Evolutionary conservation across 2,329 filamentous ascomycete genomes (phyloP).

Genomic region (Thelonectria blattea): DNA sequence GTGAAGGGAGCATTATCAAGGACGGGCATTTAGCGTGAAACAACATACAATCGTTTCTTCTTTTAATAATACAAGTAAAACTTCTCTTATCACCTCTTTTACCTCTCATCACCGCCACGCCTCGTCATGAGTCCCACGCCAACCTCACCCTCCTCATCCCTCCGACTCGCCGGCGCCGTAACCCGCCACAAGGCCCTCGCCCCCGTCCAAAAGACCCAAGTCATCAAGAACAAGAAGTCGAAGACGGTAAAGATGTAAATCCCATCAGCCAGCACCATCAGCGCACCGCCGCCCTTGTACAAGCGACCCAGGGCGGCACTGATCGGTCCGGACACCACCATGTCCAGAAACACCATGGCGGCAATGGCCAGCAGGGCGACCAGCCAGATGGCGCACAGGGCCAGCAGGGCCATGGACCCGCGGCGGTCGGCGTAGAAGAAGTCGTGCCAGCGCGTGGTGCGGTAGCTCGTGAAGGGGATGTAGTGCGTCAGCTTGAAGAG

Average conservation of each 20-base stretch:
- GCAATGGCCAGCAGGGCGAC: slow-evolving; percentile 13
- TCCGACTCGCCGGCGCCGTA: slow-evolving; percentile 7
- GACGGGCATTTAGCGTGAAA: background rate
- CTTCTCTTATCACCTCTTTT: background rate
- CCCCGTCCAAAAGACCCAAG: slow-evolving; percentile 27
- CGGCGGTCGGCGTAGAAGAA: slow-evolving; percentile 30
- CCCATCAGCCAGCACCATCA: slow-evolving; percentile 2
- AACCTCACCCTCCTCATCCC: slow-evolving; percentile 21
- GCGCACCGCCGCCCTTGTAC: background rate
- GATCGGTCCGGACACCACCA: slow-evolving; percentile 12
- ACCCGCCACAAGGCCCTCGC: slow-evolving; percentile 24
- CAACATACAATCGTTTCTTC: background rate
- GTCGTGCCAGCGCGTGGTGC: slow-evolving; percentile 3
- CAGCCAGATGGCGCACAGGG: slow-evolving; percentile 26
- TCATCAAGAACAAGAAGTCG: slow-evolving; percentile 12
- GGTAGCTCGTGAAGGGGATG: slow-evolving; percentile 5
- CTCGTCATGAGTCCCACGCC: slow-evolving; percentile 16
- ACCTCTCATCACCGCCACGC: slow-evolving; percentile 8
- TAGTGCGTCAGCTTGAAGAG: slow-evolving; percentile 32
- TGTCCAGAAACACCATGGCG: slow-evolving; percentile 11
- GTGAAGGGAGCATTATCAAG: background rate
- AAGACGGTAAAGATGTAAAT: slow-evolving; percentile 10
- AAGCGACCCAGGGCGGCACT: slow-evolving; percentile 8
- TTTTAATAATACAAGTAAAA: slow-evolving; percentile 1
- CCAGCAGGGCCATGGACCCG: slow-evolving; percentile 28